A percentile compares a stretch with the other conserved stretches of the same genome.
phyloP scores from a whole-genome alignment of 2,329 filamentous ascomycete genomes.

The Alternaria viburni region DNA sequence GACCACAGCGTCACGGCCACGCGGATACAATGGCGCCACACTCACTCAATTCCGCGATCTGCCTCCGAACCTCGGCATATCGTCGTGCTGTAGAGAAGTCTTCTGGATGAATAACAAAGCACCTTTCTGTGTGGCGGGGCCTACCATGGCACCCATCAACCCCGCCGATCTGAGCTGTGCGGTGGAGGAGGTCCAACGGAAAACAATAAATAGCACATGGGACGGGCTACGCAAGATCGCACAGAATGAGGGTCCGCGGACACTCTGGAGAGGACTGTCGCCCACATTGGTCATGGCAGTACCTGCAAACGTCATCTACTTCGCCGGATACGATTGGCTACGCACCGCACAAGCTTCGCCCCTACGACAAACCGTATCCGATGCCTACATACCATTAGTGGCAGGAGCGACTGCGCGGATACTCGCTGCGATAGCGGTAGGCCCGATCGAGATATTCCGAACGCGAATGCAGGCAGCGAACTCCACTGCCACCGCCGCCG shows the following conservation, averaged over 20 bases:
- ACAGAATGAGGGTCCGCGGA: constrained; percentile 83
- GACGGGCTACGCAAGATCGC: constrained; percentile 95
- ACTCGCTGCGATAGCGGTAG: constrained; percentile 80
- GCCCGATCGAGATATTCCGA: constrained; percentile 91
- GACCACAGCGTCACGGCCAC: constrained; percentile 56
- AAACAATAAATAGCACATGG: constrained; percentile 86
- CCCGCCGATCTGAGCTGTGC: constrained; percentile 69
- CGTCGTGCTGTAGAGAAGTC: constrained; percentile 93
- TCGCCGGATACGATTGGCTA: constrained; percentile 96
- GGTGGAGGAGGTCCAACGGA: constrained; percentile 83
- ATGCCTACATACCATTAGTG: constrained; percentile 78
- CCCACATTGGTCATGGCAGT: constrained; percentile 94
- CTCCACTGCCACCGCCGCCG: constrained; percentile 53
- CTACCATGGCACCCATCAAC: constrained; percentile 53
- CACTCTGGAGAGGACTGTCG: constrained; percentile 91
- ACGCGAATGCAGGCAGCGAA: constrained; percentile 86
- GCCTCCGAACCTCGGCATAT: constrained; percentile 86
- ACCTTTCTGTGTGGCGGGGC: constrained; percentile 78
- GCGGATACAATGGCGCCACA: constrained; percentile 33
- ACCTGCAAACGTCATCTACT: constrained; percentile 97
- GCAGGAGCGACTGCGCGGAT: constrained; percentile 81
- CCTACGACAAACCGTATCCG: constrained; percentile 61
- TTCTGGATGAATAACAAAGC: constrained; percentile 92
- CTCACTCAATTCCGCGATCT: constrained; percentile 67
- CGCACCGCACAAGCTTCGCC: constrained; percentile 77